A percentile compares a stretch with the other conserved stretches of the same genome.
Conservation (phyloP, 306 rosid species). For the Dicorynia guianensis region DNA sequence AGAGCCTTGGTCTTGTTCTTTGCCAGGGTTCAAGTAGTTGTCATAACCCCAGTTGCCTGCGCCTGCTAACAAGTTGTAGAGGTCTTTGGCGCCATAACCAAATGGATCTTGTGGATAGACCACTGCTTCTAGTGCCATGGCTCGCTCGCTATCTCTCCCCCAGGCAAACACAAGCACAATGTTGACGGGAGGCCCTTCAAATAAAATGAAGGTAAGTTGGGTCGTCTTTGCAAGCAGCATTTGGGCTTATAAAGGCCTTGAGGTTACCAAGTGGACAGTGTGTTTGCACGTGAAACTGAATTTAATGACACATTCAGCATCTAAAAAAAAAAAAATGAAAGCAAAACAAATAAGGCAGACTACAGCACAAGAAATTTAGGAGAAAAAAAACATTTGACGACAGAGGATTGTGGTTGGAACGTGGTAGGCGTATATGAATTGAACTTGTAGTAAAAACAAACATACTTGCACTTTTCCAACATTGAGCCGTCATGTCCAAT, state of each 20-base stretch:
- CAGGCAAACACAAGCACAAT: neutral
- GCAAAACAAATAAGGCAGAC: constrained; percentile 17
- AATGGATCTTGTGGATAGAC: constrained; percentile 76
- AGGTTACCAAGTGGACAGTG: constrained; percentile 52
- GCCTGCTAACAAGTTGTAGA: constrained; percentile 52
- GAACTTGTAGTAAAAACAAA: constrained; percentile 14
- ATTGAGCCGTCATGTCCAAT: neutral
- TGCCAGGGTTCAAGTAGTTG: constrained; percentile 33
- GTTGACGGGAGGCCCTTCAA: neutral
- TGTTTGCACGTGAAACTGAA: constrained; percentile 72
- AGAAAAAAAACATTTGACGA: neutral
- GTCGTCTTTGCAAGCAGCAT: constrained; percentile 40
- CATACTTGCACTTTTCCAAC: neutral
- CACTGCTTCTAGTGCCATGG: constrained; percentile 86
- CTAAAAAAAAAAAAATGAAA: too few species aligned
- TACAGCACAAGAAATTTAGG: constrained; percentile 6
- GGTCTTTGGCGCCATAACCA: constrained; percentile 55
- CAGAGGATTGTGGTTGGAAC: neutral
- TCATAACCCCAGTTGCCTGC: constrained; percentile 47
- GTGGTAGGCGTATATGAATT: neutral
- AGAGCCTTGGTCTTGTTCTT: constrained; percentile 36
- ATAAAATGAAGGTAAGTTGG: constrained; percentile 27
- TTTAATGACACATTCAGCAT: constrained; percentile 3
- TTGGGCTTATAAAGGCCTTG: constrained; percentile 49
- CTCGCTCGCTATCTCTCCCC: constrained; percentile 29